phyloP scores from a whole-genome alignment of 1,284 basidiomycete genomes.

The Caloboletus inedulis region DNA sequence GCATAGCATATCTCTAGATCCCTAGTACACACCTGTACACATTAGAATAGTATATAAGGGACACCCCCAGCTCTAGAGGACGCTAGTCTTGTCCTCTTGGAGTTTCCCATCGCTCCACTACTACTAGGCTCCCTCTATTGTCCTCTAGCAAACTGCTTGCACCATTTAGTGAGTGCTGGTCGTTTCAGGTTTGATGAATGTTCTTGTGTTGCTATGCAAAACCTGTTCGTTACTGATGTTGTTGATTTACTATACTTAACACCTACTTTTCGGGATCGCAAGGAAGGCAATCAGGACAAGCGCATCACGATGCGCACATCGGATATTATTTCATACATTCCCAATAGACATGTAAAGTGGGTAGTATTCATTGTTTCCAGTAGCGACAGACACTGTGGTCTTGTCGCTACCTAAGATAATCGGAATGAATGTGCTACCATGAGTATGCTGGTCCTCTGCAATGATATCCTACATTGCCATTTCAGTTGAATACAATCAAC shows the following conservation, averaged over 20 bases:
- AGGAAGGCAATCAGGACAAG: constrained; percentile 24
- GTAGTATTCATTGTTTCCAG: constrained; percentile 35
- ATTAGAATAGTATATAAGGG: too few species aligned
- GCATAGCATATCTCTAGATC: too few species aligned
- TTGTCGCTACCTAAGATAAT: constrained; percentile 38
- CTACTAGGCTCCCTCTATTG: too few species aligned
- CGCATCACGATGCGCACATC: constrained; percentile 27
- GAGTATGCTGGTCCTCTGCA: constrained; percentile 15
- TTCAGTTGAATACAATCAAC: background rate
- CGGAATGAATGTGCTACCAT: constrained; percentile 33
- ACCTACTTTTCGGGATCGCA: constrained; percentile 35
- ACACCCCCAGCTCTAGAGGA: too few species aligned
- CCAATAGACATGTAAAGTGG: constrained; percentile 33
- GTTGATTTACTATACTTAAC: background rate
- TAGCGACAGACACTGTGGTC: constrained; percentile 36
- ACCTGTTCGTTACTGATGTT: background rate
- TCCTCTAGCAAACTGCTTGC: too few species aligned
- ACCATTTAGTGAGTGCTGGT: too few species aligned
- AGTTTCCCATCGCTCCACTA: too few species aligned
- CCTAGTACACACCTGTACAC: too few species aligned
- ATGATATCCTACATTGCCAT: constrained; percentile 13
- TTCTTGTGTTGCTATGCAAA: background rate
- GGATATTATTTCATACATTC: constrained; percentile 31
- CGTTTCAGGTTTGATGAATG: background rate
- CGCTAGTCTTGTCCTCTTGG: too few species aligned